Percentiles rank a stretch among this genome's conserved stretches.
phyloP scores from a whole-genome alignment of 345 rosid species.

The Clausena lansium region DNA sequence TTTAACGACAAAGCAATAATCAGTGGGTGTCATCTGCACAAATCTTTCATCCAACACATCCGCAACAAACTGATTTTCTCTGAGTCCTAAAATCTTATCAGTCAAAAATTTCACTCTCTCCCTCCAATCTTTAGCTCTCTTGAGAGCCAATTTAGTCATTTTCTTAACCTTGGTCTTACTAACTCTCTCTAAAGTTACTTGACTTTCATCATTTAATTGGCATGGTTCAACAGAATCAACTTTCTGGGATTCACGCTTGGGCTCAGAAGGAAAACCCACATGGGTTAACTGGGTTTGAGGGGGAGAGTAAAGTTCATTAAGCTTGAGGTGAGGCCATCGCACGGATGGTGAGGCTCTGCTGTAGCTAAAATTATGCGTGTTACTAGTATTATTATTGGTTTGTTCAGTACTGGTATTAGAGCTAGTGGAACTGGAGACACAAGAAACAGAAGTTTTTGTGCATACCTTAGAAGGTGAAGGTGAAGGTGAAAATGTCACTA shows the following conservation, averaged over 20 bases:
- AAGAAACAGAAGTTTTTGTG: constrained; percentile 19
- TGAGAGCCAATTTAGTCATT: constrained; percentile 75
- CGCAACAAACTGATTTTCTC: constrained; percentile 66
- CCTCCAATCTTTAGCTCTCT: constrained; percentile 88
- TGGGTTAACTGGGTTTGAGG: constrained; percentile 31
- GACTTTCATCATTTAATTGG: constrained; percentile 33
- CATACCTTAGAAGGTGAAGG: constrained; percentile 28
- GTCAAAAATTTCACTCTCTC: constrained; percentile 69
- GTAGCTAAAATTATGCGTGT: constrained; percentile 55
- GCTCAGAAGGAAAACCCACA: constrained; percentile 13
- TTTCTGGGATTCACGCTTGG: not conserved
- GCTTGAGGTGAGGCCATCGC: constrained; percentile 88
- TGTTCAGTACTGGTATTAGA: constrained; percentile 23
- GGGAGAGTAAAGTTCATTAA: constrained; percentile 39
- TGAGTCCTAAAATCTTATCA: constrained; percentile 55
- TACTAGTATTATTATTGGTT: constrained; percentile 1
- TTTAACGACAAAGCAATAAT: constrained; percentile 83
- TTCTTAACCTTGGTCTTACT: constrained; percentile 72
- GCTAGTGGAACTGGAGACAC: constrained; percentile 3
- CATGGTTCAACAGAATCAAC: constrained; percentile 17
- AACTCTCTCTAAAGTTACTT: constrained; percentile 41
- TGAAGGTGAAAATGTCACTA: constrained; percentile 15
- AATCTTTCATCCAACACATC: constrained; percentile 68
- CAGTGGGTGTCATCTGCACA: constrained; percentile 92
- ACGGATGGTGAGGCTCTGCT: constrained; percentile 84